These are phyloP conservation scores for Cardamine resedifolia DNA, from an alignment of 345 rosid species.

Conservation along the genomic window DNA sequence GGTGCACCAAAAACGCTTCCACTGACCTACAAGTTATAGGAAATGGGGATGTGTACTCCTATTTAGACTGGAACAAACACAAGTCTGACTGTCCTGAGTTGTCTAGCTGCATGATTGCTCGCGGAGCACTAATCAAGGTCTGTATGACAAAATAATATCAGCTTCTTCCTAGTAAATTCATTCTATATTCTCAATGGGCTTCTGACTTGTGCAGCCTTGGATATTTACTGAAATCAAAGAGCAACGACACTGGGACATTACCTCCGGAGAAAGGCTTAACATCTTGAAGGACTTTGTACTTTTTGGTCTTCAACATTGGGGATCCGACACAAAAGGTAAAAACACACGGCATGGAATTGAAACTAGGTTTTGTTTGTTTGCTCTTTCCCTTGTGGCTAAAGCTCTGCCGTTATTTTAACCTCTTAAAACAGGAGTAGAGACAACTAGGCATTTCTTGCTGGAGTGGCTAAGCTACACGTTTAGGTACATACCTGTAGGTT, in stretches of 20 bases:
- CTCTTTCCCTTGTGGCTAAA: not conserved
- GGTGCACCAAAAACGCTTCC: slow-evolving; percentile 66
- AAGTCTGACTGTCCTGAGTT: slow-evolving; percentile 75
- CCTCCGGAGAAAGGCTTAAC: slow-evolving; percentile 74
- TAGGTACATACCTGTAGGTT: slow-evolving; percentile 84
- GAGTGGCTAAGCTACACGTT: slow-evolving; percentile 92
- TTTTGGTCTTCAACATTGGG: slow-evolving; percentile 94
- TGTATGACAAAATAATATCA: not conserved
- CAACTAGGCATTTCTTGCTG: slow-evolving; percentile 87
- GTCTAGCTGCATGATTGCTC: slow-evolving; percentile 86
- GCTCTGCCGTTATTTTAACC: not conserved
- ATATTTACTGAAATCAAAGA: slow-evolving; percentile 96
- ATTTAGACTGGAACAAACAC: slow-evolving; percentile 83
- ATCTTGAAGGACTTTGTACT: slow-evolving; percentile 79
- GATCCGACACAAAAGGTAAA: slow-evolving; percentile 85
- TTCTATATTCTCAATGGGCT: slow-evolving; percentile 6
- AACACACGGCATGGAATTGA: not conserved
- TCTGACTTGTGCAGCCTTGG: slow-evolving; percentile 75
- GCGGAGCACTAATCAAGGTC: slow-evolving; percentile 90
- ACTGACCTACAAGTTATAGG: slow-evolving; percentile 67
- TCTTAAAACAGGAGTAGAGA: slow-evolving; percentile 62
- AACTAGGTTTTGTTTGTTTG: not conserved
- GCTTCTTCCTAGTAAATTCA: not conserved
- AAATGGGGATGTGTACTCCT: slow-evolving; percentile 82
- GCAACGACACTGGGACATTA: slow-evolving; percentile 94